These are phyloP conservation scores for Phytophthora agathidicida DNA, from an alignment of 352 stramenopile genomes.

Conservation along the genomic window DNA sequence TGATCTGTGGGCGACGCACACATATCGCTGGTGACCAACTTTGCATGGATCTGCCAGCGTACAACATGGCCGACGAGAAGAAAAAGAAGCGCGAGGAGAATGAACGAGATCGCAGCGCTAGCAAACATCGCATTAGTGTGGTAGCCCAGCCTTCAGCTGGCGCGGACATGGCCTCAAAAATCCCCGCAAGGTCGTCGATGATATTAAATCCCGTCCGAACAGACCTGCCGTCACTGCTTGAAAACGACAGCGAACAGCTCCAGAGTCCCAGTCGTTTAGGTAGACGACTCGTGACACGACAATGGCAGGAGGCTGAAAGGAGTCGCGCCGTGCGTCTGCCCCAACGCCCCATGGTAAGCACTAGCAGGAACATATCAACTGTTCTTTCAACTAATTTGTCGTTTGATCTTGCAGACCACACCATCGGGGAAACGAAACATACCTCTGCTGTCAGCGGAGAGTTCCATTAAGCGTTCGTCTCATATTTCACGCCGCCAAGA, in stretches of 20 bases:
- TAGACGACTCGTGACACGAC: slow-evolving; percentile 48
- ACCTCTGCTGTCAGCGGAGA: slow-evolving; percentile 19
- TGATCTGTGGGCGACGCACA: slow-evolving; percentile 73
- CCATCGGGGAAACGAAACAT: slow-evolving; percentile 21
- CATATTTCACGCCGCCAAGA: slow-evolving; percentile 53
- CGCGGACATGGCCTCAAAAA: slow-evolving; percentile 4
- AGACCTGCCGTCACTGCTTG: slow-evolving; percentile 36
- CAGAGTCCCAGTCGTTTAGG: slow-evolving; percentile 44
- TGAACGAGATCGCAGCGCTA: slow-evolving; percentile 44
- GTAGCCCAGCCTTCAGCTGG: slow-evolving; percentile 8
- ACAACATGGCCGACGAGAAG: slow-evolving; percentile 74
- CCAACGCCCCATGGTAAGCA: slow-evolving; percentile 36
- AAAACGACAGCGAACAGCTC: slow-evolving; percentile 18
- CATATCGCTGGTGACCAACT: slow-evolving; percentile 81
- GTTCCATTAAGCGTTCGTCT: slow-evolving; percentile 57
- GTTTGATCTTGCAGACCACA: slow-evolving; percentile 32
- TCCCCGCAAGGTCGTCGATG: slow-evolving; percentile 9
- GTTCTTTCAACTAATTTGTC: background rate
- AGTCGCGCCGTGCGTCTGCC: slow-evolving; percentile 36
- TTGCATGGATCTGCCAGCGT: slow-evolving; percentile 75
- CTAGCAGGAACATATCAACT: background rate
- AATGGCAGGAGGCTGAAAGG: slow-evolving; percentile 63
- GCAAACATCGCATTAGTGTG: slow-evolving; percentile 61
- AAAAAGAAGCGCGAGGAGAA: slow-evolving; percentile 52
- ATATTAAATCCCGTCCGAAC: slow-evolving; percentile 2